Percentiles rank a stretch among this genome's conserved stretches.
These are phyloP conservation scores for Magnaporthiopsis incrustans DNA, from an alignment of 2,329 filamentous ascomycete species.

Conservation along the genomic window DNA sequence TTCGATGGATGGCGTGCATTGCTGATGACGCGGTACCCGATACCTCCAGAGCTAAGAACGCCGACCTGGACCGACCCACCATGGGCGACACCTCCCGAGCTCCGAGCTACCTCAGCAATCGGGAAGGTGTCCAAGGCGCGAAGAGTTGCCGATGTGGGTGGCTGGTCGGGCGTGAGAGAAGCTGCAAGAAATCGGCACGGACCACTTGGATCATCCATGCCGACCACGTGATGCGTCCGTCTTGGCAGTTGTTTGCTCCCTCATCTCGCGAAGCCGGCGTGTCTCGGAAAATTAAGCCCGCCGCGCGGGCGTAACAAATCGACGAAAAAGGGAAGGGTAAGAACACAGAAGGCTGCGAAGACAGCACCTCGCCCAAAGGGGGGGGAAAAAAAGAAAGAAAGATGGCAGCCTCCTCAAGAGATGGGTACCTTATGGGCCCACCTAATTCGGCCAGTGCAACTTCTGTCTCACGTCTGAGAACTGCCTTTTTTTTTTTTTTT, in stretches of 20 bases:
- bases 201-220: neutral
- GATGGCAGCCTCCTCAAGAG: too few species aligned
- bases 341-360: neutral
- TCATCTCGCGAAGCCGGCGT: neutral
- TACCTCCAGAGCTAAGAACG: neutral
- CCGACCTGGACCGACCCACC: neutral
- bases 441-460: too few species aligned
- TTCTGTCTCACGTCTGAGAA: too few species aligned
- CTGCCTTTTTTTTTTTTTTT: too few species aligned
- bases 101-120: neutral
- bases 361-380: too few species aligned
- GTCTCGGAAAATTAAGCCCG: neutral
- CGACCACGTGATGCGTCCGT: neutral
- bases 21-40: slow-evolving; percentile 3
- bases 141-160: neutral
- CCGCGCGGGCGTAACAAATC: neutral
- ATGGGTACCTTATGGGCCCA: too few species aligned
- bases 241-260: neutral
- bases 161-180: neutral
- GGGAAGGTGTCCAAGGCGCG: neutral
- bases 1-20: neutral
- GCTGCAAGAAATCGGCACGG: neutral
- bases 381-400: too few species aligned
- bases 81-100: too few species aligned
- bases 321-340: neutral